Evolutionary conservation across 352 stramenopile genomes (phyloP).

Genomic region (Globisporangium emineosum): DNA sequence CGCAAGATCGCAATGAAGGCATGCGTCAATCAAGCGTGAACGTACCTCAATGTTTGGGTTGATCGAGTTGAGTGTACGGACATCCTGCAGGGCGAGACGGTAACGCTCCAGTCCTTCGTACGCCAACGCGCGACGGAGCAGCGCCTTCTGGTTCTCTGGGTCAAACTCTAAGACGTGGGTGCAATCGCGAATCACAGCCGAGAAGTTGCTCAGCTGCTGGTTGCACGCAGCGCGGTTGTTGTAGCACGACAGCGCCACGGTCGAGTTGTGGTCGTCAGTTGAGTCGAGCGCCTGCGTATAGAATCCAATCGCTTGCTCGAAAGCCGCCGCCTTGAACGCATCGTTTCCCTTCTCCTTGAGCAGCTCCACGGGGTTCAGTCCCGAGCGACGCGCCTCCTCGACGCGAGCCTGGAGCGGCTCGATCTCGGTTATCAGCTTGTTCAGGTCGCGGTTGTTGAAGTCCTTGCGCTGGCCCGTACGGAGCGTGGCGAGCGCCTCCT

Average conservation of each 20-base stretch:
- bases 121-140: constrained; percentile 91
- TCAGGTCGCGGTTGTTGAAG: constrained; percentile 85
- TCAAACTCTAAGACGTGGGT: constrained; percentile 94
- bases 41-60: constrained; percentile 87
- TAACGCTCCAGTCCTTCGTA: constrained; percentile 96
- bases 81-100: constrained; percentile 84
- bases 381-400: constrained; percentile 59
- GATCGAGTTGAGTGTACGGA: constrained; percentile 78
- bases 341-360: constrained; percentile 95
- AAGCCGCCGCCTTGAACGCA: constrained; percentile 88
- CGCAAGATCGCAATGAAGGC: constrained; percentile 6
- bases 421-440: constrained; percentile 76
- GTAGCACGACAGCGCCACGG: constrained; percentile 91
- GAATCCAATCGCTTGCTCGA: constrained; percentile 90
- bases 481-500: constrained; percentile 73
- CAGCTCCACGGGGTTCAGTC: constrained; percentile 80
- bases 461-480: constrained; percentile 71
- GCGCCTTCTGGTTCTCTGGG: constrained; percentile 93
- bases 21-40: background rate
- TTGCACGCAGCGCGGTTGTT: constrained; percentile 95
- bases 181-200: constrained; percentile 93
- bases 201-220: constrained; percentile 97
- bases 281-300: constrained; percentile 93
- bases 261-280: constrained; percentile 60
- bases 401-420: constrained; percentile 72